Conservation (phyloP, 176 grass and related monocot species). For the Guadua angustifolia region DNA sequence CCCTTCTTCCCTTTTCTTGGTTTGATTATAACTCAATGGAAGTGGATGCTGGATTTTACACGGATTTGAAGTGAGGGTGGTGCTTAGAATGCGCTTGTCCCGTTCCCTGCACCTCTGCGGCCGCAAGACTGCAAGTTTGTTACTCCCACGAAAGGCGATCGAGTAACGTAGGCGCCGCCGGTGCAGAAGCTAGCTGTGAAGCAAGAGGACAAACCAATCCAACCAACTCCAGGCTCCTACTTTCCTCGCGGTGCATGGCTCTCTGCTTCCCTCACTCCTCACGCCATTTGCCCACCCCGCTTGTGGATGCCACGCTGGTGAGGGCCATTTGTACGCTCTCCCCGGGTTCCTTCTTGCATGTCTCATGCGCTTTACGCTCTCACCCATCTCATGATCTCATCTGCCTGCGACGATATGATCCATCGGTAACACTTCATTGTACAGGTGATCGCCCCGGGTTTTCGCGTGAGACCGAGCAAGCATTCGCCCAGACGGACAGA, state of each 20-base stretch:
- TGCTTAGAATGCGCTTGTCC: no score
- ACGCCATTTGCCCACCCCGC: background rate
- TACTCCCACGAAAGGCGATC: background rate
- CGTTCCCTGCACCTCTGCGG: background rate
- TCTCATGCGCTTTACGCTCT: background rate
- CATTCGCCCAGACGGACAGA: background rate
- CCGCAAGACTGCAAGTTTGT: background rate
- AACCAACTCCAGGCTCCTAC: background rate
- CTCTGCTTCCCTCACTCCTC: background rate
- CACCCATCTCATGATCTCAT: background rate
- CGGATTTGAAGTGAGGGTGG: no score
- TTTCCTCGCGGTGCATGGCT: no score
- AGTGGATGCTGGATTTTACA: background rate
- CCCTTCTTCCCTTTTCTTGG: background rate
- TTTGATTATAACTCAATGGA: background rate
- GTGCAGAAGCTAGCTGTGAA: background rate
- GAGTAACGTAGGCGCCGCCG: no score
- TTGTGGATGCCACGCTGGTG: background rate
- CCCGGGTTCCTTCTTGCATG: background rate
- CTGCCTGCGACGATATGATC: background rate
- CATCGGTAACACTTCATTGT: background rate
- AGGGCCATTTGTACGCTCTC: background rate
- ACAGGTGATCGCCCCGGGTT: background rate
- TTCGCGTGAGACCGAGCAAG: conserved; percentile 24
- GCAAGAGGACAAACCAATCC: background rate